These are phyloP conservation scores for Plasmodium knowlesi DNA, from an alignment of 169 alveolate genomes.

Conservation along the genomic window DNA sequence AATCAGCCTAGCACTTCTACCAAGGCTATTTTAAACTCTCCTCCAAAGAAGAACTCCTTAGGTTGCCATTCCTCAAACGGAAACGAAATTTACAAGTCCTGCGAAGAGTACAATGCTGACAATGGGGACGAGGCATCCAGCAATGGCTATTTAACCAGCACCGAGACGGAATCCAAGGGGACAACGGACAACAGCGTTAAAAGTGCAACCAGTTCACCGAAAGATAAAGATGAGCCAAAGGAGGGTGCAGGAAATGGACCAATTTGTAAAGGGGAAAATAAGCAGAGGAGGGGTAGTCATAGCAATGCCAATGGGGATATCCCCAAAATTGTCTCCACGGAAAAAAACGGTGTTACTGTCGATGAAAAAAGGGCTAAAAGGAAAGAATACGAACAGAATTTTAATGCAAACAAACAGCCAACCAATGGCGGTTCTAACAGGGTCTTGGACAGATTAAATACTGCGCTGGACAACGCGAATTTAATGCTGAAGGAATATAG, in stretches of 20 bases:
- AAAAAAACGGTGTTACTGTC: background rate
- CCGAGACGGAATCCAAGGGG: conserved; percentile 59
- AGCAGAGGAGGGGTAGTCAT: background rate
- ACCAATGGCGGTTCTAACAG: background rate
- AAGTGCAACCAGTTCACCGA: background rate
- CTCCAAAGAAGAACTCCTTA: conserved; percentile 27
- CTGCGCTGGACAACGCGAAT: background rate
- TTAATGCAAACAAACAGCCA: background rate
- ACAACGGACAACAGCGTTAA: conserved; percentile 34
- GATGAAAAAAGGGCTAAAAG: background rate
- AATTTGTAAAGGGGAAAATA: background rate
- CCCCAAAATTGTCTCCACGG: background rate
- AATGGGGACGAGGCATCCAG: conserved; percentile 31
- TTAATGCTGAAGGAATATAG: background rate
- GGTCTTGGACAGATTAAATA: background rate
- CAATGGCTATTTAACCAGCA: conserved; percentile 55
- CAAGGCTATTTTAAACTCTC: background rate
- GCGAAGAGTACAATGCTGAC: conserved; percentile 52
- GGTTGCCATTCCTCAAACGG: conserved; percentile 57
- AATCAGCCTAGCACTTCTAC: background rate
- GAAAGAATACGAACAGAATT: background rate
- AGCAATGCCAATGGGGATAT: background rate
- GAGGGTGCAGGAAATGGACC: background rate
- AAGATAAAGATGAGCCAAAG: background rate
- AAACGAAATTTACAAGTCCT: conserved; percentile 53